Percentiles rank a stretch among this genome's conserved stretches.
Evolutionary conservation across 495 filamentous ascomycete genomes (phyloP).

Genomic region (Tuber microsphaerosporum): DNA sequence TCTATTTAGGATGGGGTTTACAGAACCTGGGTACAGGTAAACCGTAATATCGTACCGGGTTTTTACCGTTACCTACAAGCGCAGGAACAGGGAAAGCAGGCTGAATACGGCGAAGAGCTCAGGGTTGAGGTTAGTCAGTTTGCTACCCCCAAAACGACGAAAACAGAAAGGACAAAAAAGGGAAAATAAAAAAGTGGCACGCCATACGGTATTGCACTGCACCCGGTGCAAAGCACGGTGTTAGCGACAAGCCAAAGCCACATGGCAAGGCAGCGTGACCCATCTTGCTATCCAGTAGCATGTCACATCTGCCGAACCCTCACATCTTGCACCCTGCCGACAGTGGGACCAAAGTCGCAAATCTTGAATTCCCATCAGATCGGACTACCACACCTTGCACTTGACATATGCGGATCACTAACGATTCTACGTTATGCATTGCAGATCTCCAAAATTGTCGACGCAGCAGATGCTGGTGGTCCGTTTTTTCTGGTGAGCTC

Average conservation of each 20-base stretch:
- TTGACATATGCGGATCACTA: constrained; percentile 26
- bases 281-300: neutral
- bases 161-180: neutral
- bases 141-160: neutral
- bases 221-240: neutral
- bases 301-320: constrained; percentile 14
- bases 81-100: constrained; percentile 59
- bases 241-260: neutral
- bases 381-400: constrained; percentile 14
- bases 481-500: constrained; percentile 64
- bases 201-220: neutral
- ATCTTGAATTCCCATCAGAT: constrained; percentile 16
- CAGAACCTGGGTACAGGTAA: constrained; percentile 52
- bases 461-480: constrained; percentile 60
- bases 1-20: constrained; percentile 19
- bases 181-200: neutral
- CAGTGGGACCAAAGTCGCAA: constrained; percentile 9
- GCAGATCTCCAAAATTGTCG: constrained; percentile 60
- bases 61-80: constrained; percentile 76
- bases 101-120: constrained; percentile 58
- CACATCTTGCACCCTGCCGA: constrained; percentile 13
- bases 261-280: neutral
- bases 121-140: constrained; percentile 48
- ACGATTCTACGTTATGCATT: constrained; percentile 16
- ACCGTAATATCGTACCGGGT: constrained; percentile 69